Conservation (phyloP, 257 asterid species). For the Solanum bukasovii region DNA sequence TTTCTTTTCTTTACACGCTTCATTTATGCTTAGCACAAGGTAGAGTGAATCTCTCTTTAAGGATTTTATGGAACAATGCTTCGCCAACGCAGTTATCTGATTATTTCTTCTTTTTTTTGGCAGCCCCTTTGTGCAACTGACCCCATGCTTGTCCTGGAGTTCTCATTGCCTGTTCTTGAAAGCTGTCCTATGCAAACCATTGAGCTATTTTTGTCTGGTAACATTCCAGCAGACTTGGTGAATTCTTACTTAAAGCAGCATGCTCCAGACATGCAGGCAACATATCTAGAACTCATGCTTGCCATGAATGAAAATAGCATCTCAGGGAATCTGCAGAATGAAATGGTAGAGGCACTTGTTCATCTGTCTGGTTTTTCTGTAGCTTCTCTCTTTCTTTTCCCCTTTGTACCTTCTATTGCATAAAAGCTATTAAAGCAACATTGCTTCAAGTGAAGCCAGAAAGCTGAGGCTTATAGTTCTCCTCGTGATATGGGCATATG, state of each 20-base stretch:
- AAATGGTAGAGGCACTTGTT: constrained; percentile 60
- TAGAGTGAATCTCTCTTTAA: background rate
- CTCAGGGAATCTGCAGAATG: constrained; percentile 91
- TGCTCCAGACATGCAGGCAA: constrained; percentile 91
- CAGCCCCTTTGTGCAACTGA: constrained; percentile 93
- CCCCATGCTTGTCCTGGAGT: constrained; percentile 95
- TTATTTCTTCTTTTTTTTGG: constrained; percentile 7
- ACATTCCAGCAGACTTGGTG: constrained; percentile 90
- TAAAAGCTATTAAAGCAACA: background rate
- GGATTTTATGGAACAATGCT: background rate
- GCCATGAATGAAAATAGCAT: constrained; percentile 78
- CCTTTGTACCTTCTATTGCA: background rate
- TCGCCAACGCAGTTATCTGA: background rate
- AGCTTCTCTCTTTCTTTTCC: background rate
- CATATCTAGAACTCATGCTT: constrained; percentile 90
- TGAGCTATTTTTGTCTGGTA: constrained; percentile 91
- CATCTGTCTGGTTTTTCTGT: constrained; percentile 4
- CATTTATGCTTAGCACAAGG: background rate
- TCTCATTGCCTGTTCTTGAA: constrained; percentile 87
- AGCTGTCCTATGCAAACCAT: constrained; percentile 90
- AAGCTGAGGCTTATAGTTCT: background rate
- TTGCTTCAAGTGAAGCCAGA: background rate
- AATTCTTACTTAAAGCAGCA: constrained; percentile 89
- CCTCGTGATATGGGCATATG: background rate
- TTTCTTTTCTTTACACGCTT: background rate